Conservation (phyloP, 176 grass and related monocot genomes). For the Oryza glaberrima region DNA sequence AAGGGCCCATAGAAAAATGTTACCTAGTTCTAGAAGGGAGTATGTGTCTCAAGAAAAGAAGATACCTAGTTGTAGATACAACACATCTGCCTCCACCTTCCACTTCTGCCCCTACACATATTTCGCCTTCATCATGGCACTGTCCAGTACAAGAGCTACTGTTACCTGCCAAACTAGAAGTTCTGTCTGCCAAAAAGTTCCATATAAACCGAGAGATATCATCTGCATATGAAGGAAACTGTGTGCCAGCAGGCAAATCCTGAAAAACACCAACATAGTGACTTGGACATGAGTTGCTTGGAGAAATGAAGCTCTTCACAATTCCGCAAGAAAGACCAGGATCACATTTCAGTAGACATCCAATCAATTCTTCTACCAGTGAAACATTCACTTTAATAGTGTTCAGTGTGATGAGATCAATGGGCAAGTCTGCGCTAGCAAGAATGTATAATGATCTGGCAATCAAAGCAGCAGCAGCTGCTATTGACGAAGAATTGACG, state of each 20-base stretch:
- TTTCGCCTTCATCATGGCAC: slow-evolving; percentile 59
- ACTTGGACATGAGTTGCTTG: slow-evolving; percentile 70
- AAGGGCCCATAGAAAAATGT: neutral
- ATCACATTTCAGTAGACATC: slow-evolving; percentile 85
- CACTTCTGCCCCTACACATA: slow-evolving; percentile 75
- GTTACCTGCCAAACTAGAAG: slow-evolving; percentile 44
- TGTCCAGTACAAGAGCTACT: slow-evolving; percentile 67
- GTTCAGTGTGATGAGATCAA: slow-evolving; percentile 82
- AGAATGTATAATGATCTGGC: slow-evolving; percentile 82
- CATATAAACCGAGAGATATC: slow-evolving; percentile 94
- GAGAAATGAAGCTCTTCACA: slow-evolving; percentile 67
- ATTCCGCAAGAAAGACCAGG: slow-evolving; percentile 86
- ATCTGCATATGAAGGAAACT: slow-evolving; percentile 69
- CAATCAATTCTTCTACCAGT: slow-evolving; percentile 72
- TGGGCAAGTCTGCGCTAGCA: slow-evolving; percentile 57
- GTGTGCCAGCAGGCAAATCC: slow-evolving; percentile 56
- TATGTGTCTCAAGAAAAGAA: slow-evolving; percentile 14
- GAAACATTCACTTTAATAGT: slow-evolving; percentile 89
- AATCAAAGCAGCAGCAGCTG: slow-evolving; percentile 76
- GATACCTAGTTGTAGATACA: slow-evolving; percentile 84
- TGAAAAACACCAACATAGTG: slow-evolving; percentile 98
- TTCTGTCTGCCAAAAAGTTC: slow-evolving; percentile 87
- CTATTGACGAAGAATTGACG: slow-evolving; percentile 84
- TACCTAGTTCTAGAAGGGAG: slow-evolving; percentile 52
- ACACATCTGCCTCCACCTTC: slow-evolving; percentile 83